Percentiles rank a stretch among this genome's conserved stretches.
phyloP scores from a whole-genome alignment of 192 early-diverging fungal genomes.

The Funneliformis mosseae region DNA sequence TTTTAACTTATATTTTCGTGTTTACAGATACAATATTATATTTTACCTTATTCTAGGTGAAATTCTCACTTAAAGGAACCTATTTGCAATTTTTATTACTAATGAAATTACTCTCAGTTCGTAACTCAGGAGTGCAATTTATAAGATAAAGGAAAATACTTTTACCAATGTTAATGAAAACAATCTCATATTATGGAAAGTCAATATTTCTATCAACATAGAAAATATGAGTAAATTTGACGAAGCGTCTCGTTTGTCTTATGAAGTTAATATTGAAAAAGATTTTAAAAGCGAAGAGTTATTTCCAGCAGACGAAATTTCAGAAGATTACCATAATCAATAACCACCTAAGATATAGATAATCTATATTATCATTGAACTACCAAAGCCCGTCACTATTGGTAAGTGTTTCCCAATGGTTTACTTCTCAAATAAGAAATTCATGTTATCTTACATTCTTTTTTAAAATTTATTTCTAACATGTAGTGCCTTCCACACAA shows the following conservation, averaged over 20 bases:
- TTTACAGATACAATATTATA: neutral
- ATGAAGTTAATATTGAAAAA: neutral
- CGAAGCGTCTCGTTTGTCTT: neutral
- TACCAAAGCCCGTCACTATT: too few species aligned
- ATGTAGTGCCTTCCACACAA: too few species aligned
- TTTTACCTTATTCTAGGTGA: neutral
- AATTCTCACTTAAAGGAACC: neutral
- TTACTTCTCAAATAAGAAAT: too few species aligned
- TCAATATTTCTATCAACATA: neutral
- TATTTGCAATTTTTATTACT: neutral
- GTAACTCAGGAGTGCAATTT: slow-evolving; percentile 25
- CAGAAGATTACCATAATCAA: neutral
- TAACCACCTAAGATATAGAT: neutral
- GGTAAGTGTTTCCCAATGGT: too few species aligned
- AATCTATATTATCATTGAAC: too few species aligned
- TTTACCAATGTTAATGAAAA: slow-evolving; percentile 15
- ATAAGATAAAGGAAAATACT: neutral
- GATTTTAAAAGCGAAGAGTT: neutral
- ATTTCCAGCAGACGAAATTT: neutral
- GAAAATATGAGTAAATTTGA: neutral
- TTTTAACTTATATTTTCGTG: too few species aligned
- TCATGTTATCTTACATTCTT: too few species aligned
- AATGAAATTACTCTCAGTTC: neutral
- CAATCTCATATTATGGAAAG: neutral
- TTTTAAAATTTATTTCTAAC: too few species aligned